Evolutionary conservation across 1,284 basidiomycete genomes (phyloP), one percentile per base, ranked within the genome.

Genomic region (Filobasidium uniguttulatum): DNA sequence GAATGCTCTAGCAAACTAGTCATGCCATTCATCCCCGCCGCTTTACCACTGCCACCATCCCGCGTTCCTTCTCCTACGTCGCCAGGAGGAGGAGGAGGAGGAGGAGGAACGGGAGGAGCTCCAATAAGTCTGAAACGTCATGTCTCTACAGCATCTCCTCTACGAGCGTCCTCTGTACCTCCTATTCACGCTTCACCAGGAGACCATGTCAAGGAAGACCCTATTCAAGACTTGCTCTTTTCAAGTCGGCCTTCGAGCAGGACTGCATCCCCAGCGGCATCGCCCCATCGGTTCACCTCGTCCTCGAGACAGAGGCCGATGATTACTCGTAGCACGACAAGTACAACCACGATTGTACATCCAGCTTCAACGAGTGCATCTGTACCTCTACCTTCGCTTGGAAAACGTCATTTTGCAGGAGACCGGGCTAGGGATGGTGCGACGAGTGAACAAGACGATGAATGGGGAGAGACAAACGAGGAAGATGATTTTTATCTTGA

Each of bases 401-500:
- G 37, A 28, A 34, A 10, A 30, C 8, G 17, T 22, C 15, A 2
- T 37, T 49, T n/a, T n/a, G 3, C 36, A 50, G 29, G 49, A 43
- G 25, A 38, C 19, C 9, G 36, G 44, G 34, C n/a, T 34, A 31
- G 12, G 46, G n/a, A n/a, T n/a, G n/a, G 45, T 19, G 46, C 48
- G 14, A 23, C 44, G 46, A 44, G 44, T 19, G 40, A 44, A 22
- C 28, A 29, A 26, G 51, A 52, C 23, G 44, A 44, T 23, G 46
- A 48, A 10, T 33, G 25, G 23, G 51, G 45, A 34, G 51, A 35
- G 25, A 48, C 31, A 19, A 44, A 22, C 1, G 37, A 48, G 20
- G 19, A 19, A 29, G 51, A 52, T 29, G 51, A 52, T 25, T 52
- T 52, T 34, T 48, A 48, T 41, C 48, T 48, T n/a, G 51, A 52